These are phyloP conservation scores for Novymonas esmeraldas DNA, from an alignment of 208 protist species.

Conservation along the genomic window DNA sequence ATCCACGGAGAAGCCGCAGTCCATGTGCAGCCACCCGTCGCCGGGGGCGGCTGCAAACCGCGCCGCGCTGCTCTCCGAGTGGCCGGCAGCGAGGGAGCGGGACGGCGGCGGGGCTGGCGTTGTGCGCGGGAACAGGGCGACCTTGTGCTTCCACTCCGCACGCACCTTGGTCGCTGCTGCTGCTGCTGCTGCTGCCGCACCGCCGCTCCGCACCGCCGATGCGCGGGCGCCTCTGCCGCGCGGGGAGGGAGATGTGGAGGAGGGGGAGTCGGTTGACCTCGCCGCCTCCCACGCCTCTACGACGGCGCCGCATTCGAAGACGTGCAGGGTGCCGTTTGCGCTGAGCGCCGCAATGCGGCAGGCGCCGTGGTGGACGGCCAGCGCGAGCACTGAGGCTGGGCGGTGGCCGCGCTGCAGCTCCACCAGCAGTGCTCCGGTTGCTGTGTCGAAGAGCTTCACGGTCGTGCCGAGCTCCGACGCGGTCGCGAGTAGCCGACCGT, in stretches of 20 bases:
- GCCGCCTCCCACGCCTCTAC: conserved; percentile 26
- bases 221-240: neutral
- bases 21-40: conserved; percentile 16
- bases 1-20: conserved; percentile 17
- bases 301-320: conserved; percentile 46
- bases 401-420: conserved; percentile 49
- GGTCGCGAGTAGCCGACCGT: conserved; percentile 49
- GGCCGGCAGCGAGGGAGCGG: neutral
- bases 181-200: neutral
- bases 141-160: conserved; percentile 23
- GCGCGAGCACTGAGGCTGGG: conserved; percentile 42
- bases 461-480: conserved; percentile 67
- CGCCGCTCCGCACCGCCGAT: neutral
- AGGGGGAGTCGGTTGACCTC: neutral
- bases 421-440: conserved; percentile 36
- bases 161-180: conserved; percentile 9
- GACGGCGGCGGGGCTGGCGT: too few species aligned
- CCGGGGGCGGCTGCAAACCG: neutral
- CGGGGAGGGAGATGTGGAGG: neutral
- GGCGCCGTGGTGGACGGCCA: conserved; percentile 49
- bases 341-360: conserved; percentile 52
- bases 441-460: conserved; percentile 64
- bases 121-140: conserved; percentile 1
- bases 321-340: conserved; percentile 58
- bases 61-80: neutral